These are phyloP conservation scores for Phalaenopsis aphrodite DNA, from an alignment of 106 monocot species.

Conservation along the genomic window DNA sequence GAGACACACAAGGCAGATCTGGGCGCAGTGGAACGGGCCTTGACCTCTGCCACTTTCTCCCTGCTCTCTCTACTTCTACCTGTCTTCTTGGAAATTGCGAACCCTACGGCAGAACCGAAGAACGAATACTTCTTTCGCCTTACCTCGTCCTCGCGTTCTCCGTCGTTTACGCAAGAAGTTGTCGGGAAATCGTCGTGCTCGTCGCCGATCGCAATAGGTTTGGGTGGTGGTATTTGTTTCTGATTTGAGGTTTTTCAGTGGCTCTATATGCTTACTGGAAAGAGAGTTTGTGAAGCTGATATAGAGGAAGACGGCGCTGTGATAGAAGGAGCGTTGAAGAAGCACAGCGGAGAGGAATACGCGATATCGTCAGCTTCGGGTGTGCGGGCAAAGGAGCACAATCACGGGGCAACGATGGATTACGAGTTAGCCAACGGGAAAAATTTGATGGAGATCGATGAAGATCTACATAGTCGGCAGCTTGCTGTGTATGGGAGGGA, in stretches of 20 bases:
- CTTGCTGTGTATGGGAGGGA: slow-evolving; percentile 78
- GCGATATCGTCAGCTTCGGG: slow-evolving; percentile 23
- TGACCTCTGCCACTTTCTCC: neutral
- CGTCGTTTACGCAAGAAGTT: neutral
- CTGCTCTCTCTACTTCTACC: neutral
- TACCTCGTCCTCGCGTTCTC: neutral
- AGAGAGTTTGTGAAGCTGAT: slow-evolving; percentile 35
- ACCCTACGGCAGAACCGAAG: neutral
- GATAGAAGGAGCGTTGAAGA: slow-evolving; percentile 24
- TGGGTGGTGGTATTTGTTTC: slow-evolving; percentile 11
- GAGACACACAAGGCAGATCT: neutral
- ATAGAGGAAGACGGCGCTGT: slow-evolving; percentile 13
- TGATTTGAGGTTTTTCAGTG: slow-evolving; percentile 22
- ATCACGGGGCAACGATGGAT: slow-evolving; percentile 26
- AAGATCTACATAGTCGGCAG: slow-evolving; percentile 84
- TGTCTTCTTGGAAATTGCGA: slow-evolving; percentile 1
- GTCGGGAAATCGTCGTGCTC: slow-evolving; percentile 5
- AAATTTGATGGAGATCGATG: slow-evolving; percentile 50
- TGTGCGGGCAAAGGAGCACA: slow-evolving; percentile 13
- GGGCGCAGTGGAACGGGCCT: neutral
- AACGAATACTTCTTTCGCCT: neutral
- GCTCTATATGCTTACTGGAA: slow-evolving; percentile 70
- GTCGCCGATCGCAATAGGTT: slow-evolving; percentile 8
- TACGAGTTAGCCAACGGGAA: slow-evolving; percentile 20
- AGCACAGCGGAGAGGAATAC: slow-evolving; percentile 18